Conservation (phyloP, 176 grass and related monocot species). For the Triticum dicoccoides region DNA sequence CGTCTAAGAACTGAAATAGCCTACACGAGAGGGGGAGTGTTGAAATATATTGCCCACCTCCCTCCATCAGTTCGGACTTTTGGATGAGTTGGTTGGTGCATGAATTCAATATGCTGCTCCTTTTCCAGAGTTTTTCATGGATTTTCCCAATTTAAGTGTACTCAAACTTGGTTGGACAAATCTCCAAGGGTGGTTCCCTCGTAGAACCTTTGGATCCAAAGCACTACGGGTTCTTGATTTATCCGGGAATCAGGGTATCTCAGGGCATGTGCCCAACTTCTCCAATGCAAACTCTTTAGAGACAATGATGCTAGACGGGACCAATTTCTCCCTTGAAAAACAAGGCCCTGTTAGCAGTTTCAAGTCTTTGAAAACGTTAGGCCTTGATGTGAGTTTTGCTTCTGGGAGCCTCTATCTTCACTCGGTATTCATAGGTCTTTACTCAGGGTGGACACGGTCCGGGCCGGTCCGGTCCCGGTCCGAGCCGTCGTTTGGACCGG, state of each 20-base stretch:
- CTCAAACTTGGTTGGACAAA: neutral
- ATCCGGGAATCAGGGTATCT: conserved; percentile 16
- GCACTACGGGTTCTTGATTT: conserved; percentile 31
- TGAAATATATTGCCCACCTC: no score
- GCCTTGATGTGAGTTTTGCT: neutral
- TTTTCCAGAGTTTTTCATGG: conserved; percentile 21
- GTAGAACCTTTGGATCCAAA: neutral
- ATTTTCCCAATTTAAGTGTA: neutral
- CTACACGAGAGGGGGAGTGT: no score
- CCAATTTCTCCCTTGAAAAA: neutral
- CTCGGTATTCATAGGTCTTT: neutral
- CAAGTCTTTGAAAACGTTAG: neutral
- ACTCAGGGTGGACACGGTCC: no score
- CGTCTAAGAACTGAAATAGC: no score
- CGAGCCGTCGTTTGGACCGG: no score
- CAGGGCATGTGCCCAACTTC: neutral
- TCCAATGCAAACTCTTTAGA: neutral
- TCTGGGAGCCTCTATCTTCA: neutral
- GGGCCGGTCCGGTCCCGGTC: no score
- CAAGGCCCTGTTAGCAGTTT: neutral
- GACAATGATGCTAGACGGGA: neutral
- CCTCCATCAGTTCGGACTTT: no score
- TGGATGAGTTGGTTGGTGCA: no score
- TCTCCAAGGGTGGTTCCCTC: conserved; percentile 32
- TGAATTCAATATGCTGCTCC: no score